Conservation (phyloP, 2,329 filamentous ascomycete species). For the Fusarium nodosum region DNA sequence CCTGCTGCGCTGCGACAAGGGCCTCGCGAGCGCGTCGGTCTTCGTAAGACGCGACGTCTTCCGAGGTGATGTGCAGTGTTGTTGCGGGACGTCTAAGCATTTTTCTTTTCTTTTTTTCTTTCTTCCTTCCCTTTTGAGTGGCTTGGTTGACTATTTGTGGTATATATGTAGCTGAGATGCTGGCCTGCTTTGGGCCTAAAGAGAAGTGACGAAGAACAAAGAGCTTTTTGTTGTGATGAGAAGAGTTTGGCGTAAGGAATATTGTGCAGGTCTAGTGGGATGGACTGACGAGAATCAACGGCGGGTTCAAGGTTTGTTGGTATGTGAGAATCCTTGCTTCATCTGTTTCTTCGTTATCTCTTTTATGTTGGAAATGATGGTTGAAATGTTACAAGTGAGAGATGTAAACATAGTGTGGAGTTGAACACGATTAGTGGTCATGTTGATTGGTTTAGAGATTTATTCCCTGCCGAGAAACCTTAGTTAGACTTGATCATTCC, state of each 20-base stretch:
- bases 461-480: conserved; percentile 1
- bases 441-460: conserved; percentile 18
- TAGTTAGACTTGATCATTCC: background rate
- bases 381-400: conserved; percentile 24
- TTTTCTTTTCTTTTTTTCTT: background rate
- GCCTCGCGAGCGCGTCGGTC: conserved; percentile 67
- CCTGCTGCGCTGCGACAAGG: conserved; percentile 53
- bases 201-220: conserved; percentile 18
- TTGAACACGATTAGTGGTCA: background rate
- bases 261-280: background rate
- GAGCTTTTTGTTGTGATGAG: conserved; percentile 13
- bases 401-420: conserved; percentile 32
- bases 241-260: background rate
- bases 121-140: too few relatives aligned
- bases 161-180: background rate
- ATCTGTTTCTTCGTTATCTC: background rate
- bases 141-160: too few relatives aligned
- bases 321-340: background rate
- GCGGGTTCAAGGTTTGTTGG: background rate
- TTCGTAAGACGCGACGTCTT: conserved; percentile 79
- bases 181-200: background rate
- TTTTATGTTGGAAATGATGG: conserved; percentile 6
- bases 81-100: conserved; percentile 79
- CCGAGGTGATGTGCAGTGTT: conserved; percentile 74
- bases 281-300: background rate